Evolutionary conservation across 2,329 filamentous ascomycete species (phyloP).

Genomic region (Shiraia bambusicola): DNA sequence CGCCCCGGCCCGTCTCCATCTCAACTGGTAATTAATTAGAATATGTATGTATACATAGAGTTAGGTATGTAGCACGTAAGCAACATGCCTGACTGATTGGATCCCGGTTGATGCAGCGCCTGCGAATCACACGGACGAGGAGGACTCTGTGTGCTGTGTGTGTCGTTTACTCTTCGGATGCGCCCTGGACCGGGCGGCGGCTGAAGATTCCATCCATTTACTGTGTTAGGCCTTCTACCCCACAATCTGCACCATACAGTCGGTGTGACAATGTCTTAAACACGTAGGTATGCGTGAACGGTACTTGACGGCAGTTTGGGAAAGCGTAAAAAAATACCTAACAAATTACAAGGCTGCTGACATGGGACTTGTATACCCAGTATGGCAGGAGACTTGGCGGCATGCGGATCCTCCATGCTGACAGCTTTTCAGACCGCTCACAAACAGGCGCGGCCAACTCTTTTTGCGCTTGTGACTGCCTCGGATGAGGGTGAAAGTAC

Average conservation of each 20-base stretch:
- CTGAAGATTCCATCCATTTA: slow-evolving; percentile 16
- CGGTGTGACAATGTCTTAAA: slow-evolving; percentile 13
- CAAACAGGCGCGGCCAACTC: slow-evolving; percentile 18
- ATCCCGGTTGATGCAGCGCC: background rate
- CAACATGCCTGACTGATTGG: slow-evolving; percentile 10
- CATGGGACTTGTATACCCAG: slow-evolving; percentile 1
- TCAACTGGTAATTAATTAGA: slow-evolving; percentile 23
- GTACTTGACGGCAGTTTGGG: slow-evolving; percentile 19
- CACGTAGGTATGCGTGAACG: slow-evolving; percentile 8
- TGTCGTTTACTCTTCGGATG: too few species aligned
- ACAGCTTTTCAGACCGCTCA: slow-evolving; percentile 15
- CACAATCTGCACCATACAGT: slow-evolving; percentile 27
- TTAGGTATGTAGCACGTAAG: slow-evolving; percentile 12
- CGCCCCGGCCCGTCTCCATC: slow-evolving; percentile 39
- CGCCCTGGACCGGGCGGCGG: slow-evolving; percentile 20
- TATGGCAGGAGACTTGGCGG: slow-evolving; percentile 5
- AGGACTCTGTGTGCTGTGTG: too few species aligned
- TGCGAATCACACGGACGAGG: slow-evolving; percentile 1
- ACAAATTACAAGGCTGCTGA: slow-evolving; percentile 19
- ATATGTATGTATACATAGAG: background rate
- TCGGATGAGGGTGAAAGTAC: slow-evolving; percentile 23
- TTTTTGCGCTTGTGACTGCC: slow-evolving; percentile 27
- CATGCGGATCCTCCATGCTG: slow-evolving; percentile 8
- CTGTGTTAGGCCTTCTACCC: slow-evolving; percentile 18
- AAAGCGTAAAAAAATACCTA: slow-evolving; percentile 6